Conservation (phyloP, 2,329 filamentous ascomycete species). For the Aspergillus oerlinghausenensis region DNA sequence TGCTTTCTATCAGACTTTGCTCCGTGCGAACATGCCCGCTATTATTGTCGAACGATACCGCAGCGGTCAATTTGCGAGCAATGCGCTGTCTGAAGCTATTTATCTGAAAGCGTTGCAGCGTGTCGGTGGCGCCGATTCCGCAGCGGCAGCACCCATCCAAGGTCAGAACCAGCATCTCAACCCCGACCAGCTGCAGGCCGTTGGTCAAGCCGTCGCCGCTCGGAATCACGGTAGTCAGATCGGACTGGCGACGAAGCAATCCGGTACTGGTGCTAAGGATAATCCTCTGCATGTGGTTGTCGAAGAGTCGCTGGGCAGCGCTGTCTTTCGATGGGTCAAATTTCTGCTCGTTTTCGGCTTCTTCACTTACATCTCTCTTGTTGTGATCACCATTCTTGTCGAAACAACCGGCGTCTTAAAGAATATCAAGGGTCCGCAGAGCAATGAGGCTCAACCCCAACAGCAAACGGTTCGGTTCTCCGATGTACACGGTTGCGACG, state of each 20-base stretch:
- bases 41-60: conserved; percentile 89
- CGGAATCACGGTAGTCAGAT: conserved; percentile 64
- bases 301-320: conserved; percentile 75
- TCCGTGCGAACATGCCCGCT: conserved; percentile 88
- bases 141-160: conserved; percentile 16
- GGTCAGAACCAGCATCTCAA: conserved; percentile 41
- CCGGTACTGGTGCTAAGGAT: conserved; percentile 67
- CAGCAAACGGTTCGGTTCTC: conserved; percentile 86
- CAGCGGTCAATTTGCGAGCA: conserved; percentile 78
- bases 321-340: conserved; percentile 86
- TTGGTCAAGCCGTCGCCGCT: conserved; percentile 77
- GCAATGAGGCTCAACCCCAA: conserved; percentile 85
- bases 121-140: conserved; percentile 45
- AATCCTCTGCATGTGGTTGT: conserved; percentile 94
- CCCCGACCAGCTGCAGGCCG: conserved; percentile 65
- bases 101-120: conserved; percentile 71
- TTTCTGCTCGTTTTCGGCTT: conserved; percentile 76
- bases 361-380: conserved; percentile 71
- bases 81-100: conserved; percentile 68
- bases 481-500: conserved; percentile 95
- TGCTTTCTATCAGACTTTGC: conserved; percentile 85
- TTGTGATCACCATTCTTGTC: conserved; percentile 74
- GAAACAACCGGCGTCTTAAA: conserved; percentile 76
- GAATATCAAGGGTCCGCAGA: conserved; percentile 66
- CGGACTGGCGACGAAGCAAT: conserved; percentile 42